A percentile compares a stretch with the other conserved stretches of the same genome.
Evolutionary conservation across 2,329 filamentous ascomycete species (phyloP).

Genomic region (Didymella sp.): DNA sequence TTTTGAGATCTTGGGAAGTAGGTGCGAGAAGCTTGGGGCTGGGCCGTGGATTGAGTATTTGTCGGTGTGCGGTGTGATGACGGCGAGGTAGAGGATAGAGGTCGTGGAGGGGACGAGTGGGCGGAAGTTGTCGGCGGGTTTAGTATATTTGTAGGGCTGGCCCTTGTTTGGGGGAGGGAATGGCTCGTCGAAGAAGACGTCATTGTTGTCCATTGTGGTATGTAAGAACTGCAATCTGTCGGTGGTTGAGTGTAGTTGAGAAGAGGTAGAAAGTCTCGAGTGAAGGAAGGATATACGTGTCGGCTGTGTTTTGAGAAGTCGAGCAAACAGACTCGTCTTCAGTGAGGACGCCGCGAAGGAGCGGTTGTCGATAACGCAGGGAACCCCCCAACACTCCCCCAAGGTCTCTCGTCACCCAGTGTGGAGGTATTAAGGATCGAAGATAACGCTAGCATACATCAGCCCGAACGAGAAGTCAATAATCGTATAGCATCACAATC

Average conservation of each 20-base stretch:
- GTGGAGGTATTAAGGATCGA: not conserved
- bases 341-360: not conserved
- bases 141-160: not conserved
- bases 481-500: not conserved
- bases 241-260: not conserved
- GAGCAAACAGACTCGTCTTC: not conserved
- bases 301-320: not conserved
- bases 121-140: conserved; percentile 27
- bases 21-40: conserved; percentile 20
- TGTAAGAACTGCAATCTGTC: not conserved
- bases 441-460: not conserved
- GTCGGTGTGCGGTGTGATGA: conserved; percentile 34
- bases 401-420: not conserved
- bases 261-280: not conserved
- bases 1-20: conserved; percentile 27
- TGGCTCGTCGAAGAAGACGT: conserved; percentile 17
- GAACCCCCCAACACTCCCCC: not conserved
- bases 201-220: conserved; percentile 20
- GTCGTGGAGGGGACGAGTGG: conserved; percentile 1
- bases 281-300: not conserved
- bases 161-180: not conserved
- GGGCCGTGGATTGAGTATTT: conserved; percentile 29
- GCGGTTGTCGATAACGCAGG: not conserved
- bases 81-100: conserved; percentile 36
- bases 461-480: not conserved